Evolutionary conservation across 1,284 basidiomycete genomes (phyloP).

Genomic region (Kwoniella shivajii): DNA sequence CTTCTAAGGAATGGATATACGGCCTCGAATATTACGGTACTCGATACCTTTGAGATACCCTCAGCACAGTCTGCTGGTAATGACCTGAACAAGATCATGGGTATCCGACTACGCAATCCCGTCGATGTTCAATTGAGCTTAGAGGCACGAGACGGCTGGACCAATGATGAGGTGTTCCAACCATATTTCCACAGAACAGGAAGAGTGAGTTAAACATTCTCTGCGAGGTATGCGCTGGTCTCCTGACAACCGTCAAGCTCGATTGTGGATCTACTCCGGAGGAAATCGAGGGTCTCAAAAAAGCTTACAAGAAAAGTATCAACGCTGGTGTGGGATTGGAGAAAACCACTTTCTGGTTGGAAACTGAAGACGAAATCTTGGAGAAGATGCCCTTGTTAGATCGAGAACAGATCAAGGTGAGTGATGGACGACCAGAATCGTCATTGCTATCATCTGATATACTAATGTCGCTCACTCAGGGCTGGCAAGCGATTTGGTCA

Average conservation of each 20-base stretch:
- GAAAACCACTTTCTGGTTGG: constrained; percentile 29
- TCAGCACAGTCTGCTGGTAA: constrained; percentile 43
- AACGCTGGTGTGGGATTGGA: constrained; percentile 13
- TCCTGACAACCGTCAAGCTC: background rate
- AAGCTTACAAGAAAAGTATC: constrained; percentile 22
- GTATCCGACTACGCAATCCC: constrained; percentile 16
- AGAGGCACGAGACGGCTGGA: constrained; percentile 32
- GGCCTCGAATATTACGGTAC: constrained; percentile 34
- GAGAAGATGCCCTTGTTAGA: constrained; percentile 27
- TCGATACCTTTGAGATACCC: constrained; percentile 47
- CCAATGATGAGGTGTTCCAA: constrained; percentile 40
- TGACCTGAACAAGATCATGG: constrained; percentile 50
- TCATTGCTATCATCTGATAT: constrained; percentile 9
- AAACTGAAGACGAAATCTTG: constrained; percentile 33
- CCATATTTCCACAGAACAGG: constrained; percentile 46
- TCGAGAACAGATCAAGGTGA: constrained; percentile 23
- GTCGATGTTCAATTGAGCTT: constrained; percentile 12
- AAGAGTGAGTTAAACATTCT: constrained; percentile 23
- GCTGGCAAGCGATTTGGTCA: constrained; percentile 41
- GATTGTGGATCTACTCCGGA: constrained; percentile 14
- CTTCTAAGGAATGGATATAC: constrained; percentile 45
- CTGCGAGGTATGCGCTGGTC: background rate
- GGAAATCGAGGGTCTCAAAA: constrained; percentile 18
- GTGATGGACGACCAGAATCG: background rate
- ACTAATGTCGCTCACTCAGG: constrained; percentile 12